phyloP scores from a whole-genome alignment of 208 protist genomes.

The Naegleria lovaniensis region DNA sequence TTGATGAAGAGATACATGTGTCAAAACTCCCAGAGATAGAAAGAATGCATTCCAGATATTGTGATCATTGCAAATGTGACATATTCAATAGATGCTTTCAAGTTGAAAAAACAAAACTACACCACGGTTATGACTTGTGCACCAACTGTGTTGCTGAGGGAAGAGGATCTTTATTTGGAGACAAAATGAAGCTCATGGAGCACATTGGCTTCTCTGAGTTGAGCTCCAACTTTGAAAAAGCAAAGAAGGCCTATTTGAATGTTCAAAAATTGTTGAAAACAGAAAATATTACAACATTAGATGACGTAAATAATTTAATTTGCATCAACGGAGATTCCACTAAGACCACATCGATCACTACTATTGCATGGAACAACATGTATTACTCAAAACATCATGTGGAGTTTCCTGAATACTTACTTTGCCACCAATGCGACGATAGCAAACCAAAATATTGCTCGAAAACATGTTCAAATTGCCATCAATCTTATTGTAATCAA shows the following conservation, averaged over 20 bases:
- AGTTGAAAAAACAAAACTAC: neutral
- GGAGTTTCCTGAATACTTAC: neutral
- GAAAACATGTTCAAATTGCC: neutral
- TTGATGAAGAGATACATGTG: neutral
- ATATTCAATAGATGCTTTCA: constrained; percentile 23
- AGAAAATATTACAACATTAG: neutral
- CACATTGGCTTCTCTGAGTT: neutral
- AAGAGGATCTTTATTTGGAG: neutral
- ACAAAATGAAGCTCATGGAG: neutral
- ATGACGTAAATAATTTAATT: neutral
- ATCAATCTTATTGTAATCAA: neutral
- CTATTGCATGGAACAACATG: neutral
- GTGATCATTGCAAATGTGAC: neutral
- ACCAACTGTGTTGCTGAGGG: neutral
- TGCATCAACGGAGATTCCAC: no score
- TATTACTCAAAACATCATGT: neutral
- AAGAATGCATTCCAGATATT: neutral
- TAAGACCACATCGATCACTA: neutral
- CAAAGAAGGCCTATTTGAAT: neutral
- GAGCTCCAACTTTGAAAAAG: neutral
- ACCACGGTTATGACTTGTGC: neutral
- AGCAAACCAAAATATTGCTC: neutral
- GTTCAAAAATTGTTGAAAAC: neutral
- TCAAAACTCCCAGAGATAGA: neutral
- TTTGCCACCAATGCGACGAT: neutral